phyloP scores from a whole-genome alignment of 345 rosid species.

The Geranium rotundifolium region DNA sequence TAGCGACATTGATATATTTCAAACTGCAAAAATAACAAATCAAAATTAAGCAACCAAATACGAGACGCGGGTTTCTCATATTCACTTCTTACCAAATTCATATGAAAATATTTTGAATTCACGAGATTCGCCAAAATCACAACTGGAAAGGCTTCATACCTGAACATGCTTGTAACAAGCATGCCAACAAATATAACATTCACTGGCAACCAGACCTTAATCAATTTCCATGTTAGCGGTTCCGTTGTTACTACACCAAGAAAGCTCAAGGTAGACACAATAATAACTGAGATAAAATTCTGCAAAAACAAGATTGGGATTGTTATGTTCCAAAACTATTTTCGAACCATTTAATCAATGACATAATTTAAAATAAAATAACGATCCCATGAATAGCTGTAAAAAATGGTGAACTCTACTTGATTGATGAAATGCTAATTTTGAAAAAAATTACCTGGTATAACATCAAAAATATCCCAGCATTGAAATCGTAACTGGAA shows the following conservation, averaged over 20 bases:
- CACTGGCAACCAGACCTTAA: conserved; percentile 94
- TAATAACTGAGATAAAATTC: conserved; percentile 82
- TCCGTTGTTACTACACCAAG: conserved; percentile 71
- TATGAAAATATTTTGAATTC: neutral
- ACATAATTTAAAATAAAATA: conserved; percentile 2
- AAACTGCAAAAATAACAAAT: conserved; percentile 45
- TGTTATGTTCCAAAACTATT: no score
- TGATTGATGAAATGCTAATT: conserved; percentile 1
- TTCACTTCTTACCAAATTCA: neutral
- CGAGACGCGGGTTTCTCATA: neutral
- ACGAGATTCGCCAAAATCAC: neutral
- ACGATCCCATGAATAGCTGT: neutral
- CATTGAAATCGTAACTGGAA: conserved; percentile 84
- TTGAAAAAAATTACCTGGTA: conserved; percentile 57
- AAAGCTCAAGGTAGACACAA: conserved; percentile 57
- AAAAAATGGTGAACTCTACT: neutral
- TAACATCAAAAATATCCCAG: conserved; percentile 89
- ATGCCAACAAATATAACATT: conserved; percentile 91
- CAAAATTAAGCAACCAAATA: neutral
- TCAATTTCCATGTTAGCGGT: conserved; percentile 72
- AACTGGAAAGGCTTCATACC: conserved; percentile 34
- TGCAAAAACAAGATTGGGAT: conserved; percentile 29
- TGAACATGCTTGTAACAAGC: conserved; percentile 98
- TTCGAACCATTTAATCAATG: no score
- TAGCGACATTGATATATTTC: conserved; percentile 95